These are phyloP conservation scores for Haplosporangium sp. DNA, from an alignment of 371 early-diverging fungal species.

Conservation along the genomic window DNA sequence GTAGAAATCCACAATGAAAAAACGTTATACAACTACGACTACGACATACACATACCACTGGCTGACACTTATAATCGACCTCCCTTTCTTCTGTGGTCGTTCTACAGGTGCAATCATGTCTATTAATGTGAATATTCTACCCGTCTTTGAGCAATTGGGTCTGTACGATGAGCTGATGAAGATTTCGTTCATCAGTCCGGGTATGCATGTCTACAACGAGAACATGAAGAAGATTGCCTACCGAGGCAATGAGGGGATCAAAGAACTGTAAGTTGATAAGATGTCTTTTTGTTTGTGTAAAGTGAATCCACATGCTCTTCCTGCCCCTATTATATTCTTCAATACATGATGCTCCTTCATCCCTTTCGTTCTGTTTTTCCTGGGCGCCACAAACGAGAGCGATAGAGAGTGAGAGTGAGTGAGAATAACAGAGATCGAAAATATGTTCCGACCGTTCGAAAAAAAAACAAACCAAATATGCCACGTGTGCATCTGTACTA, in stretches of 20 bases:
- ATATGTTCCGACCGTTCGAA: neutral
- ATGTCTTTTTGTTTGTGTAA: too few relatives aligned
- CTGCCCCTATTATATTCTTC: too few relatives aligned
- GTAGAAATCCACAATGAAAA: too few relatives aligned
- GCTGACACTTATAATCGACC: too few relatives aligned
- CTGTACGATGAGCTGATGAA: slow-evolving; percentile 25
- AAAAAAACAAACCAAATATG: too few relatives aligned
- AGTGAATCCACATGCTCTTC: too few relatives aligned
- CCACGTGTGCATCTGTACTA: too few relatives aligned
- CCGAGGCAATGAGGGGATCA: slow-evolving; percentile 20
- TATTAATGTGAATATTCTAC: slow-evolving; percentile 27
- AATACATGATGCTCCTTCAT: neutral
- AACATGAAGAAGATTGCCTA: slow-evolving; percentile 22
- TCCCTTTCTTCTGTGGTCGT: too few relatives aligned
- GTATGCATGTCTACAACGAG: slow-evolving; percentile 25
- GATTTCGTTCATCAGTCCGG: slow-evolving; percentile 14
- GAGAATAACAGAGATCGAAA: too few relatives aligned
- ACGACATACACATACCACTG: neutral
- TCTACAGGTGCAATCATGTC: slow-evolving; percentile 26
- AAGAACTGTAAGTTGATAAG: slow-evolving; percentile 15
- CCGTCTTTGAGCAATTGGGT: slow-evolving; percentile 31
- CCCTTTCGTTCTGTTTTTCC: neutral
- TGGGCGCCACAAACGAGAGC: too few relatives aligned
- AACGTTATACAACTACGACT: too few relatives aligned
- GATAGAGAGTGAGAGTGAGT: too few relatives aligned